A percentile compares a stretch with the other conserved stretches of the same genome.
phyloP scores from a whole-genome alignment of 768 basidiomycete genomes.

The Dentipellis sp. region DNA sequence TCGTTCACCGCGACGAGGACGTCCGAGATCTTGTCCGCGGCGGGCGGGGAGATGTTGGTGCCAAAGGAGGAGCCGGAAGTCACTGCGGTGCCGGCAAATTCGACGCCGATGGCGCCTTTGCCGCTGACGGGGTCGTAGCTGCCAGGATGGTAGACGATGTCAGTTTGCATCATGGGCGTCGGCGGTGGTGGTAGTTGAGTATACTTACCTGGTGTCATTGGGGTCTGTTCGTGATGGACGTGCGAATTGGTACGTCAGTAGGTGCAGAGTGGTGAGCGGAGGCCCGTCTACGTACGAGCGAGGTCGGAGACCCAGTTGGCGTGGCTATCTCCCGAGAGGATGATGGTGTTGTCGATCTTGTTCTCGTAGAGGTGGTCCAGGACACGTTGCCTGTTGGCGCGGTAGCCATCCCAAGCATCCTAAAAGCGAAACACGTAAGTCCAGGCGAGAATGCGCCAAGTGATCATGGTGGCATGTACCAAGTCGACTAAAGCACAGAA shows the following conservation, averaged over 20 bases:
- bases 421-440: conserved; percentile 8
- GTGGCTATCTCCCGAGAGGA: conserved; percentile 56
- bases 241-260: not conserved
- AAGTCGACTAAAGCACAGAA: not conserved
- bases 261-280: not conserved
- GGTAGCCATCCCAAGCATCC: conserved; percentile 55
- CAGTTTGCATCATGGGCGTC: not conserved
- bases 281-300: conserved; percentile 29
- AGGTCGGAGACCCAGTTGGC: conserved; percentile 55
- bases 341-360: conserved; percentile 42
- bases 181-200: conserved; percentile 16
- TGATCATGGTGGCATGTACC: not conserved
- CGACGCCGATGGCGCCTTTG: conserved; percentile 42
- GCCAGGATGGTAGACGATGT: not conserved
- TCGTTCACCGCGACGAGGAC: conserved; percentile 31
- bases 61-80: conserved; percentile 42
- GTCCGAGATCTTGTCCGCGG: conserved; percentile 30
- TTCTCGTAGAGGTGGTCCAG: conserved; percentile 41
- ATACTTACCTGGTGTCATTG: conserved; percentile 30
- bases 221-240: conserved; percentile 25
- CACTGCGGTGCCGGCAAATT: conserved; percentile 56
- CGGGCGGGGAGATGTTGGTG: conserved; percentile 26
- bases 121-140: conserved; percentile 43
- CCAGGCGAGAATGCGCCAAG: not conserved
- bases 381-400: conserved; percentile 43